Evolutionary conservation across 805 yeast genomes (phyloP).

Genomic region (Suhomyces kilbournensis): DNA sequence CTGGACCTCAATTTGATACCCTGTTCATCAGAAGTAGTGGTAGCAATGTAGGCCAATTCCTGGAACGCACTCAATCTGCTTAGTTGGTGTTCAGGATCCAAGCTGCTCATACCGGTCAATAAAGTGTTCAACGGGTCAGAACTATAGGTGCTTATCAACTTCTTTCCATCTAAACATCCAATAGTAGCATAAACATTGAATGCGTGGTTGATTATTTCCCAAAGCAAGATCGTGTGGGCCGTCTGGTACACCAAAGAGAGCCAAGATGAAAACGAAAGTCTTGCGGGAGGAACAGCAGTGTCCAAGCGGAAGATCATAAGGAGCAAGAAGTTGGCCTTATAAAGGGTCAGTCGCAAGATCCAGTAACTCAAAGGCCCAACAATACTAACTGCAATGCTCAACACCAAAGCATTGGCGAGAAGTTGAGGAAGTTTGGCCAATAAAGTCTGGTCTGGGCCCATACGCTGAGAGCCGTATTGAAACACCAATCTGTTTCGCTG

Average conservation of each 20-base stretch:
- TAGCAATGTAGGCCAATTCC: slow-evolving; percentile 65
- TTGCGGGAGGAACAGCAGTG: slow-evolving; percentile 38
- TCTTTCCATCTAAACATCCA: slow-evolving; percentile 69
- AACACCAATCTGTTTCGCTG: slow-evolving; percentile 56
- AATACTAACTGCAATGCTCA: slow-evolving; percentile 26
- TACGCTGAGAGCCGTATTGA: slow-evolving; percentile 38
- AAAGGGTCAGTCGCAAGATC: slow-evolving; percentile 41
- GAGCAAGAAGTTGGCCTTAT: slow-evolving; percentile 30
- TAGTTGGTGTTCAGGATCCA: slow-evolving; percentile 30
- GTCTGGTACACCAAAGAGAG: slow-evolving; percentile 29
- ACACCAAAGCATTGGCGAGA: slow-evolving; percentile 36
- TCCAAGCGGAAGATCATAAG: slow-evolving; percentile 35
- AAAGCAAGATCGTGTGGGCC: slow-evolving; percentile 35
- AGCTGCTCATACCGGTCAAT: slow-evolving; percentile 60
- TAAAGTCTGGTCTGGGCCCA: slow-evolving; percentile 37
- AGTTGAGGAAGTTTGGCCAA: slow-evolving; percentile 25
- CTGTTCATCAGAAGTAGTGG: slow-evolving; percentile 33
- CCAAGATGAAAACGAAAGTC: slow-evolving; percentile 28
- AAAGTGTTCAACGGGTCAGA: slow-evolving; percentile 63
- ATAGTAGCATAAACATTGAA: slow-evolving; percentile 65
- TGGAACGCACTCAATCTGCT: slow-evolving; percentile 66
- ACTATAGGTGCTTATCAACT: slow-evolving; percentile 56
- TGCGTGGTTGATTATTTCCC: slow-evolving; percentile 58
- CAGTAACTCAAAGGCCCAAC: slow-evolving; percentile 39
- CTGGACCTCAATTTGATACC: slow-evolving; percentile 46